Base-by-base conservation (phyloP, 192 early-diverging fungal genomes). In the Linnemannia zychae region DNA sequence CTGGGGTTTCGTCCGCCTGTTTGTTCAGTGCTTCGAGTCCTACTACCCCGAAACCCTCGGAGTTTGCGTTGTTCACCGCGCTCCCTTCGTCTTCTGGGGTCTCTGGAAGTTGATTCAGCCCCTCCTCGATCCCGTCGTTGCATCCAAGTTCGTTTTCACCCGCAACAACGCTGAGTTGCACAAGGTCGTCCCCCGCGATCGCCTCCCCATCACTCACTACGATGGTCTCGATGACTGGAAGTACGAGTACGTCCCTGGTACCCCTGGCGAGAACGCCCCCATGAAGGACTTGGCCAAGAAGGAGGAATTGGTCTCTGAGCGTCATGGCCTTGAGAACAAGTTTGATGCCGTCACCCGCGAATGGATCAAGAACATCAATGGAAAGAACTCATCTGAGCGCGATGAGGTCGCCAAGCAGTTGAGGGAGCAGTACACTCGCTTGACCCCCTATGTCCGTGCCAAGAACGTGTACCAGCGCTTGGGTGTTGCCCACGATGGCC, bases 41-140 rank as follows among this genome's bases (percentile, higher is more conserved):
- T 97, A 97, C 88, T 98, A 98, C 82, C 97, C 97, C 24, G 97
- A 98, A 83, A 94, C 92, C 33, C 90, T 98, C 18, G 97, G 97
- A 40, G 84, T 91, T 6, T 92, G 93, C 47, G 88, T 97, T 6
- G 93, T 98, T 44, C 95, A 97, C 86, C 93, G 94, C 75, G 96
- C 97, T 4, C 96, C 97, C 67, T 98, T 97, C 94, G 90, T 98
- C 46, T 98, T 98, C 88, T 90, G 92, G 74, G 93, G 92, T 72
- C 90, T 96, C 73, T 98, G 97, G 97, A 91, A 91, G 74, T 79
- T 97, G 69, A 94, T 98, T 75, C 88, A 92, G 73, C 95, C 96
- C 47, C 88, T 97, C 82, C 89, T 98, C 24, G 97, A 98, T 79
- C 96, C 97, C 49, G 96, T 98, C 20, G 97, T 98, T 12, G 96